These are phyloP conservation scores for Austroboletus niveus DNA, from an alignment of 1,284 basidiomycete species.

Conservation along the genomic window DNA sequence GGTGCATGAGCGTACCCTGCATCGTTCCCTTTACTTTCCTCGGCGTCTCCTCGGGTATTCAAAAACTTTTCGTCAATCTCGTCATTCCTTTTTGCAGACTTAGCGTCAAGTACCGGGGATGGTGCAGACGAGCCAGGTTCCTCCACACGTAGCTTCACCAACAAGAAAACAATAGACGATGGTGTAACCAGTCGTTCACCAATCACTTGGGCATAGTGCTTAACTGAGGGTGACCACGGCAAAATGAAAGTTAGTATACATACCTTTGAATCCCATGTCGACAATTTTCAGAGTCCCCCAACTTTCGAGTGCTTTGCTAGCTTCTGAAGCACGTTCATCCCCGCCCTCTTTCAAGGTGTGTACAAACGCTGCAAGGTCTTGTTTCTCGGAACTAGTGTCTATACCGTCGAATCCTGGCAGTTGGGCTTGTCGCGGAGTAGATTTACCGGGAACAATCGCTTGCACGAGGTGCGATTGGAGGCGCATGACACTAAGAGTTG, in stretches of 20 bases:
- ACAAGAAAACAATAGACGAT: slow-evolving; percentile 85
- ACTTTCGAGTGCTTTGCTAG: slow-evolving; percentile 65
- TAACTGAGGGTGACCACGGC: background rate
- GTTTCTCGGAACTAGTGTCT: slow-evolving; percentile 30
- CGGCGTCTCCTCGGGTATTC: slow-evolving; percentile 57
- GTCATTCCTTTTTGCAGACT: slow-evolving; percentile 54
- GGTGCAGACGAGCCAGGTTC: slow-evolving; percentile 38
- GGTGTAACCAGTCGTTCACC: slow-evolving; percentile 90
- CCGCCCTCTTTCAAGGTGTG: slow-evolving; percentile 17
- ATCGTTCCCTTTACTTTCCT: slow-evolving; percentile 50
- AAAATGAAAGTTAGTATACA: slow-evolving; percentile 14
- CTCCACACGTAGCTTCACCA: slow-evolving; percentile 76
- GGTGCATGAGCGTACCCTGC: slow-evolving; percentile 85
- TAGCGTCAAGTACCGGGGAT: slow-evolving; percentile 38
- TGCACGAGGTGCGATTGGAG: slow-evolving; percentile 86
- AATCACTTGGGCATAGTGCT: slow-evolving; percentile 58
- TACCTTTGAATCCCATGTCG: slow-evolving; percentile 87
- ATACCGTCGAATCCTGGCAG: slow-evolving; percentile 70
- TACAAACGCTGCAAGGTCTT: slow-evolving; percentile 22
- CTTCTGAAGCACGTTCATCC: slow-evolving; percentile 40
- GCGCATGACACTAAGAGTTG: slow-evolving; percentile 78
- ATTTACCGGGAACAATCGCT: slow-evolving; percentile 66
- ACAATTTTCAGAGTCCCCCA: slow-evolving; percentile 86
- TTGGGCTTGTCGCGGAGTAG: slow-evolving; percentile 54
- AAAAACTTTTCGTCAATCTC: slow-evolving; percentile 68